Base-by-base conservation (phyloP, 2,329 filamentous ascomycete species). In the Paecilomyces sp. region DNA sequence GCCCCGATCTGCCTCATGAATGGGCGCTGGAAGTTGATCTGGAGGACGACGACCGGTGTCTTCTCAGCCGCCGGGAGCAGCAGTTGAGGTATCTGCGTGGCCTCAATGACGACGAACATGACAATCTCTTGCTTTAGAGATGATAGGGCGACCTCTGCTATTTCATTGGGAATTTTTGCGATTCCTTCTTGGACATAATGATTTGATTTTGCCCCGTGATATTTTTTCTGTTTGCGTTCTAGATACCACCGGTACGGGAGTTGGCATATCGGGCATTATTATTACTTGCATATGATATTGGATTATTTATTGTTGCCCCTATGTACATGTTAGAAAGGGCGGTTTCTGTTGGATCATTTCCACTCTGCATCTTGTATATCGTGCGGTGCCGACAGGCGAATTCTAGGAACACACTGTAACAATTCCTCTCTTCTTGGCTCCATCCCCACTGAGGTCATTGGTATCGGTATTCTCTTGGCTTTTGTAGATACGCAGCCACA, bases 21-120 rank as follows among this genome's bases (percentile, higher is more conserved):
- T 77, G 75, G 74, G 28, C 72, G 36, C 63, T 60, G 1, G 75
- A 77, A 58, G 59, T 61, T 8, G 68, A 69, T 18, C 62, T 77
- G 58, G 70, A 72, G 28, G 65, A 66, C 9, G 75, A 77, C 61
- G 63, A 67, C 15, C 67, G 74, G 54, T 76, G 75, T 61, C 62
- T 72, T 31, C 54, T 75, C 47, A 70, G 67, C n/a, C 62, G 62
- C 34, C 64, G 68, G 25, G 74, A 77, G 66, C 64, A 74, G 24
- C 66, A 67, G 51, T 56, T 74, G 61, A 64, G 75, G 56, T 72
- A 70, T 58, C 62, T 71, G 63, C 68, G 71, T 60, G 70, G 67
- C 57, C 47, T 72, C 28, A 66, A 63, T n/a, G 70, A 74, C 57
- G 67, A 70, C 8, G 70, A 72, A 59, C 68, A 75, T 63, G 72